Conservation (phyloP, 2,329 filamentous ascomycete species). For the Aspergillus sp. region DNA sequence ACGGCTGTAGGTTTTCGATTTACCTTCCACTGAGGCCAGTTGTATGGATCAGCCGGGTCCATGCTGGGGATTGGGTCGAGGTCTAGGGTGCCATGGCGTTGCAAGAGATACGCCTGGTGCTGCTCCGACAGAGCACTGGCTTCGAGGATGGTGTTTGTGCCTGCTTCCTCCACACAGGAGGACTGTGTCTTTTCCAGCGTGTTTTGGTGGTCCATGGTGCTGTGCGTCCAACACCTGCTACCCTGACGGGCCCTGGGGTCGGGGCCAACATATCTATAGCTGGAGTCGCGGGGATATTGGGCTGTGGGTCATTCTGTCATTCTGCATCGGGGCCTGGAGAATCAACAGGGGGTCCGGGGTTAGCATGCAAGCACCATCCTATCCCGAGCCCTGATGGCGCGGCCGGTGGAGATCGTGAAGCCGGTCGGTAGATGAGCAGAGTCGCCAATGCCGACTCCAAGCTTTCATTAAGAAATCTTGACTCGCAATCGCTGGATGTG, state of each 20-base stretch:
- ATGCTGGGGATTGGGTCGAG: slow-evolving; percentile 55
- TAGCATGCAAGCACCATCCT: background rate
- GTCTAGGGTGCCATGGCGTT: slow-evolving; percentile 55
- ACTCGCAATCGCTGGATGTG: background rate
- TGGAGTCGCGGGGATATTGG: too few species aligned
- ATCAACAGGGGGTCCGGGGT: background rate
- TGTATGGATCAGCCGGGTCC: slow-evolving; percentile 55
- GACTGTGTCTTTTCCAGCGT: background rate
- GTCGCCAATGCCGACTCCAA: background rate
- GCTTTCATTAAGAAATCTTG: background rate
- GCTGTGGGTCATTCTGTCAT: background rate
- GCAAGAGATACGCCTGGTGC: slow-evolving; percentile 44
- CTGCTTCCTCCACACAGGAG: background rate
- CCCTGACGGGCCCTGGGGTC: background rate
- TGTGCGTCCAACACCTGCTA: background rate
- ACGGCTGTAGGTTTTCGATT: slow-evolving; percentile 27
- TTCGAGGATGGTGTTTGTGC: background rate
- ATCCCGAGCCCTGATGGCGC: background rate
- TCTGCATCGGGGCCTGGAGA: background rate
- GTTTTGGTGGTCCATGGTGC: background rate
- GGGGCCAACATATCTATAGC: background rate
- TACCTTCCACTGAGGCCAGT: slow-evolving; percentile 57
- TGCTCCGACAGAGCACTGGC: slow-evolving; percentile 22
- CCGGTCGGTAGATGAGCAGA: background rate
- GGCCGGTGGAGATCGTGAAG: background rate